Percentiles rank a stretch among this genome's conserved stretches.
Conservation (phyloP, 371 early-diverging fungal species). For the Umbelopsis sp. region DNA sequence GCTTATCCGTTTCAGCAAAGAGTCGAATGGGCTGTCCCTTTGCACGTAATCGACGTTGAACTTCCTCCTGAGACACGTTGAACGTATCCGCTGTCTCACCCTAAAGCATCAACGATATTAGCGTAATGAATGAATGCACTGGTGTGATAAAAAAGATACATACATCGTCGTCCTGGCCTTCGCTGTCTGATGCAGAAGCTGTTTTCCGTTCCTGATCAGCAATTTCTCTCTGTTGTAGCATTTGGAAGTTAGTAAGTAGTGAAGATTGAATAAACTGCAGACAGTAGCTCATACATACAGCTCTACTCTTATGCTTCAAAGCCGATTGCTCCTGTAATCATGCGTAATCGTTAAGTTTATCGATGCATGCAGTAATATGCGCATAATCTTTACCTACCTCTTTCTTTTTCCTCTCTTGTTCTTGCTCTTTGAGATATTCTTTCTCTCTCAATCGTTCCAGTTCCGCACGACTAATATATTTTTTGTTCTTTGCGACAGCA, state of each 20-base stretch:
- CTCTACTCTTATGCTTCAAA: constrained; percentile 32
- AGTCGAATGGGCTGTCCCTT: constrained; percentile 91
- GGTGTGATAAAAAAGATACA: constrained; percentile 9
- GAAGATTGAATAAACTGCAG: background rate
- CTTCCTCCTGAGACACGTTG: constrained; percentile 80
- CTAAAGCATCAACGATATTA: constrained; percentile 22
- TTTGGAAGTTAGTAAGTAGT: background rate
- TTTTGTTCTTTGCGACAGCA: constrained; percentile 53
- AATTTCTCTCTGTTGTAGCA: constrained; percentile 26
- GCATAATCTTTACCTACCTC: constrained; percentile 25
- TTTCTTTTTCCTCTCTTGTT: constrained; percentile 54
- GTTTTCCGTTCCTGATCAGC: constrained; percentile 32
- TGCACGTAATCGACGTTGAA: constrained; percentile 82
- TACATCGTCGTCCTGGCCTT: constrained; percentile 25
- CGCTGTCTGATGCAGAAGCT: constrained; percentile 25
- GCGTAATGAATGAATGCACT: constrained; percentile 2
- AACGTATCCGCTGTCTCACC: constrained; percentile 42
- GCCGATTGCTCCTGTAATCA: constrained; percentile 42
- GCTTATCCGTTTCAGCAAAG: constrained; percentile 88
- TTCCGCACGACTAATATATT: constrained; percentile 79
- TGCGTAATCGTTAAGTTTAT: background rate
- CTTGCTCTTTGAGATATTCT: constrained; percentile 65
- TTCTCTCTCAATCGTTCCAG: constrained; percentile 72
- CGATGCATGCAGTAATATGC: background rate
- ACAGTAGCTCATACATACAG: background rate